A percentile compares a stretch with the other conserved stretches of the same genome.
Conservation (phyloP, 169 alveolate species). For the Cardiosporidium cionae region DNA sequence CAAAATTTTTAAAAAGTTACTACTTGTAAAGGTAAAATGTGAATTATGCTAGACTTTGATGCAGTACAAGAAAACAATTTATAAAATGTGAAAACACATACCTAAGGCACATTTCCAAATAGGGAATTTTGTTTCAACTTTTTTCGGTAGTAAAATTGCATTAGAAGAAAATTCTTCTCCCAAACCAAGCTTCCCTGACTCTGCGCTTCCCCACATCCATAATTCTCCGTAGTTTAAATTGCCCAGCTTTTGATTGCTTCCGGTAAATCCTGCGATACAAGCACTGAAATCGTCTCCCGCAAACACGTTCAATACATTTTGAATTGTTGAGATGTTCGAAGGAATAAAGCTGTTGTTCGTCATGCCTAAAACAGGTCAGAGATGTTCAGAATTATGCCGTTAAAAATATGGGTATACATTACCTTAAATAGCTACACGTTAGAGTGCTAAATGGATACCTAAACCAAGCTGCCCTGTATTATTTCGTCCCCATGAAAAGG, state of each 20-base stretch:
- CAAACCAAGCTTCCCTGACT: constrained; percentile 73
- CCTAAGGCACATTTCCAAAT: constrained; percentile 67
- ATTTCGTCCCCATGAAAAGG: constrained; percentile 66
- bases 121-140: constrained; percentile 42
- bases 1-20: too few relatives aligned
- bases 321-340: constrained; percentile 48
- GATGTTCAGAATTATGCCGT: neutral
- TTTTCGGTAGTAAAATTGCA: constrained; percentile 57
- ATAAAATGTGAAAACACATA: too few relatives aligned
- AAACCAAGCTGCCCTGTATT: constrained; percentile 64
- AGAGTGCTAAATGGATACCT: constrained; percentile 31
- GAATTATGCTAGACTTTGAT: too few relatives aligned
- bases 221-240: constrained; percentile 48
- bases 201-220: constrained; percentile 76
- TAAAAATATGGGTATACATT: neutral
- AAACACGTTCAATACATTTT: constrained; percentile 59
- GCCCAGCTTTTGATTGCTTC: neutral
- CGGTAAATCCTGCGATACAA: constrained; percentile 53
- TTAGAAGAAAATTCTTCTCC: constrained; percentile 55
- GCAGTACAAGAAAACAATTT: too few relatives aligned
- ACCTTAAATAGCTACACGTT: too few relatives aligned
- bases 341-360: constrained; percentile 57
- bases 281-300: constrained; percentile 76
- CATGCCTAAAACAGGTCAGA: constrained; percentile 40
- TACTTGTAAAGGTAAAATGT: too few relatives aligned